These are phyloP conservation scores for Podospora fimiseda DNA, from an alignment of 495 filamentous ascomycete genomes.

Conservation along the genomic window DNA sequence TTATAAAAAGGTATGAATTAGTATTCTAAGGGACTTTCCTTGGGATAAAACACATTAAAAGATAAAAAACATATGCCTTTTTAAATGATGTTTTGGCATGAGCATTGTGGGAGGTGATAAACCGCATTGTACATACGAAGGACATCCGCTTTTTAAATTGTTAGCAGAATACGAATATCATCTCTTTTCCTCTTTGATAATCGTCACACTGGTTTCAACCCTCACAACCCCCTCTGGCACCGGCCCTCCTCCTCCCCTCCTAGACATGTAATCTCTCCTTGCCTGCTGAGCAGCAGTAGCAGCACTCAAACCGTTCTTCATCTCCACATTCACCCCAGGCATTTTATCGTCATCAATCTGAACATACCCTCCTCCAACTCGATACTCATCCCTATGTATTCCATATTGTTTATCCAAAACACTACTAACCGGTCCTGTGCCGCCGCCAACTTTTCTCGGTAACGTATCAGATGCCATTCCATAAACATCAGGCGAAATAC, in stretches of 20 bases:
- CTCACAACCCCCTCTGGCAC: slow-evolving; percentile 4
- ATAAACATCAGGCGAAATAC: neutral
- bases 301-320: neutral
- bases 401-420: slow-evolving; percentile 8
- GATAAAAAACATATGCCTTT: no score
- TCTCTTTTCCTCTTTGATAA: neutral
- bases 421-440: neutral
- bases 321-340: neutral
- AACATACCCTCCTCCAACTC: slow-evolving; percentile 12
- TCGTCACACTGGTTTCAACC: slow-evolving; percentile 7
- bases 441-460: neutral
- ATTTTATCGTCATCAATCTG: slow-evolving; percentile 19
- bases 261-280: neutral
- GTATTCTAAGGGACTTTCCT: no score
- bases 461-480: neutral
- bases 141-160: no score
- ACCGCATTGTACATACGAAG: no score
- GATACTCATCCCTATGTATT: neutral
- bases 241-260: neutral
- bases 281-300: neutral
- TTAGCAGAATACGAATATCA: no score
- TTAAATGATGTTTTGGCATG: no score
- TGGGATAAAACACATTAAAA: no score
- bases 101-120: no score
- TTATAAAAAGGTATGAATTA: no score